Base-by-base conservation (phyloP, 2,329 filamentous ascomycete species). In the Sphaceloma murrayae region DNA sequence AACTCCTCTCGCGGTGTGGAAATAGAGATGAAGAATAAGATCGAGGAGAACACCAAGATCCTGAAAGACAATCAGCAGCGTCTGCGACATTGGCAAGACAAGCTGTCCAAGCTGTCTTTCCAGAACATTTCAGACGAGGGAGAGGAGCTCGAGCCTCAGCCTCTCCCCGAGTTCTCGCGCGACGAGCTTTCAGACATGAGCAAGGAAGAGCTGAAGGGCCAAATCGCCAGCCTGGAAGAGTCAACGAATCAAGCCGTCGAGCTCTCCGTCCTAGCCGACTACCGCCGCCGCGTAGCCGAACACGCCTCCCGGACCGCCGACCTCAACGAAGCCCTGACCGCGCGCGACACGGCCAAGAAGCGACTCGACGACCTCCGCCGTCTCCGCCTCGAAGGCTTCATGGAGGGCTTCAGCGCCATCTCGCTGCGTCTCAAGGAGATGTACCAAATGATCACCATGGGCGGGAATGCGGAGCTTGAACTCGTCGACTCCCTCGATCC, bases 361-460 rank as follows among this genome's bases (percentile, higher is more conserved):
- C 82, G 87, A 6, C 87, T 88, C 54, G 89, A 96, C 57, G 87
- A 95, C 53, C 78, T 98, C 43, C 84, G 91, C 9, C 83, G 86
- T 10, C 72, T 94, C 39, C 85, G 91, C 21, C 72, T 96, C 5
- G 89, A 95, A 55, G 89, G 91, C 26, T 98, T 98, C 74, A 96
- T 96, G 88, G 86, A 93, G 60, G 91, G 93, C 29, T 96, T 98
- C 68, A 82, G 82, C 57, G 82, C 78, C 50, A 98, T 98, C 63
- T 96, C 89, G 1, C 72, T 95, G 17, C 83, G 89, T 1, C 73
- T 98, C 34, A 98, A 98, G 69, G 91, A 98, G 60, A 98, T 98
- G 91, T 98, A 98, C 67, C 91, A 98, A 62, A 95, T 98, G 88
- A 98, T 98, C 62, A 98, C 91, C 16, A 96, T 98, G 87, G 91